phyloP scores from a whole-genome alignment of 352 stramenopile species.

The Globisporangium mamillatum region DNA sequence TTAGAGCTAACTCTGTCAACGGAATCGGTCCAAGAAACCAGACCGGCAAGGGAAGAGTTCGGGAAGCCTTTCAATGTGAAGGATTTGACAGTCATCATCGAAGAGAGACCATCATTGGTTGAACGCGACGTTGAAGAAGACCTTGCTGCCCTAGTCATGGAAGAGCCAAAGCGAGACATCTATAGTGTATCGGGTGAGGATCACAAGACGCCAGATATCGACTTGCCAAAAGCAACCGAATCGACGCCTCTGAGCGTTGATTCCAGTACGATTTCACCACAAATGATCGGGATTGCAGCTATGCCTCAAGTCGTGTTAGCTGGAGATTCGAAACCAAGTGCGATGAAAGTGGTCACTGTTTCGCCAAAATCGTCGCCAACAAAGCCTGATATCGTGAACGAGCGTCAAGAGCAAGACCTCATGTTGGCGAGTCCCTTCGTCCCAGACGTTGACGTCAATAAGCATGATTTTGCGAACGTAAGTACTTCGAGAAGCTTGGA shows the following conservation, averaged over 20 bases:
- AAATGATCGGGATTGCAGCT: not conserved
- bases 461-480: not conserved
- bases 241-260: not conserved
- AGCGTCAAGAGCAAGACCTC: not conserved
- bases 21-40: not conserved
- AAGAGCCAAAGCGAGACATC: not conserved
- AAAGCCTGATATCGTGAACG: not conserved
- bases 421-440: not conserved
- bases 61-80: not conserved
- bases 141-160: not conserved
- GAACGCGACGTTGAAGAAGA: not conserved
- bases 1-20: not conserved
- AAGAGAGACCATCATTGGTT: slow-evolving; percentile 6
- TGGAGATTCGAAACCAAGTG: not conserved
- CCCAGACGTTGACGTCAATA: not conserved
- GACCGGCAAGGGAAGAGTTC: not conserved
- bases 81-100: slow-evolving; percentile 25
- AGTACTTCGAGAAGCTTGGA: not conserved
- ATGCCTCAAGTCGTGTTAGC: not conserved
- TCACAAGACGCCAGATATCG: not conserved
- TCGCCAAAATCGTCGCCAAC: slow-evolving; percentile 10
- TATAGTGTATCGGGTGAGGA: slow-evolving; percentile 13
- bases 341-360: slow-evolving; percentile 12
- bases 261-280: not conserved
- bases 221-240: not conserved